Evolutionary conservation across 1,139 yeast genomes (phyloP).

Genomic region (Candida mesenterica): DNA sequence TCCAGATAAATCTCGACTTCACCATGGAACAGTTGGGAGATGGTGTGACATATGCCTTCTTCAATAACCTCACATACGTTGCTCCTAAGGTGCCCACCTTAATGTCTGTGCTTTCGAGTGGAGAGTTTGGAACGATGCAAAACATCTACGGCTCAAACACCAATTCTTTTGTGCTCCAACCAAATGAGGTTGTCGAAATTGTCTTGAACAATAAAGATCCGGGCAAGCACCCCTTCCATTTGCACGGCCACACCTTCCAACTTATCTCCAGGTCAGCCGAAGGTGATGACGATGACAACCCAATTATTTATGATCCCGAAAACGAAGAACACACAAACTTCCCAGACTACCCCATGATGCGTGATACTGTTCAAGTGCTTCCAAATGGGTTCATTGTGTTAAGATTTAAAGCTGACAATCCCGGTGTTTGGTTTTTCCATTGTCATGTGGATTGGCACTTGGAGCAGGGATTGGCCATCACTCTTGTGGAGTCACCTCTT

Average conservation of each 20-base stretch:
- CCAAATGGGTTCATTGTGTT: constrained; percentile 66
- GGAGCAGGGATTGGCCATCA: constrained; percentile 78
- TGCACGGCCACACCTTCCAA: constrained; percentile 86
- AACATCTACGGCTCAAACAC: constrained; percentile 68
- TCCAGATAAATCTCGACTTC: constrained; percentile 55
- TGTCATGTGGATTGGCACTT: constrained; percentile 96
- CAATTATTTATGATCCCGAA: constrained; percentile 52
- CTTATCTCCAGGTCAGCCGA: constrained; percentile 59
- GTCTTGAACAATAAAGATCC: constrained; percentile 74
- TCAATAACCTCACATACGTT: constrained; percentile 63
- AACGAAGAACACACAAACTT: constrained; percentile 47
- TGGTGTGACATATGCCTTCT: constrained; percentile 74
- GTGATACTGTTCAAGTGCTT: constrained; percentile 66
- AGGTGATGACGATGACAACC: constrained; percentile 49
- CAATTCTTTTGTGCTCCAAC: constrained; percentile 57
- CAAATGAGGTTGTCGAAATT: constrained; percentile 66
- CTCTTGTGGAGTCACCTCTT: constrained; percentile 71
- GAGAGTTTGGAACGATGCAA: constrained; percentile 44
- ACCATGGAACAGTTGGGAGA: constrained; percentile 68
- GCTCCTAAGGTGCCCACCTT: constrained; percentile 68
- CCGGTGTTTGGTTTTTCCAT: constrained; percentile 93
- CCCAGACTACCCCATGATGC: constrained; percentile 61
- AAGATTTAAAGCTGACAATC: constrained; percentile 75
- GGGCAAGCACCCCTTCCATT: constrained; percentile 90
- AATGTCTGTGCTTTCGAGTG: constrained; percentile 53